A percentile compares a stretch with the other conserved stretches of the same genome.
Conservation (phyloP, 306 rosid species). For the peach (Prunus persica) region DNA sequence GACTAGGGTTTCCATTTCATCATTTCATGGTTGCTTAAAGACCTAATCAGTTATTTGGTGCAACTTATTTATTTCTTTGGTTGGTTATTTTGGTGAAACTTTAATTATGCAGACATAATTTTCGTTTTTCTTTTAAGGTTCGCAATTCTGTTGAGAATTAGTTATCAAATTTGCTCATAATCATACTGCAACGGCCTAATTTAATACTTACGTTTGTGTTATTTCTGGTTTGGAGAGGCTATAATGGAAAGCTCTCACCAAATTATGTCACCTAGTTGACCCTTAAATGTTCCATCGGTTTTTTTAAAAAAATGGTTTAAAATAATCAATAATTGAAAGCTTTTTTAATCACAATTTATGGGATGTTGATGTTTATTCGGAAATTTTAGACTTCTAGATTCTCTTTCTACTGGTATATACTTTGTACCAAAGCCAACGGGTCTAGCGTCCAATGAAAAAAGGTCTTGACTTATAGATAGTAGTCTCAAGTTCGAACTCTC, state of each 20-base stretch:
- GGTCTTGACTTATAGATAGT: fast-evolving
- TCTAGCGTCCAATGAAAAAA: fast-evolving
- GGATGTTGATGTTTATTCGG: conserved; percentile 10
- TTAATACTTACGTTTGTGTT: conserved; percentile 1
- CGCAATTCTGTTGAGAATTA: conserved; percentile 16
- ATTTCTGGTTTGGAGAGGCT: conserved; percentile 9
- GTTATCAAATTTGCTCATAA: conserved; percentile 25
- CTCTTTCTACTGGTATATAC: too few species aligned
- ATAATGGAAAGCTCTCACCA: conserved; percentile 18
- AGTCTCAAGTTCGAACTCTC: fast-evolving
- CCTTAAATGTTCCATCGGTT: conserved; percentile 2
- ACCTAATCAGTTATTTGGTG: neutral
- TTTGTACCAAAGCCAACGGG: too few species aligned
- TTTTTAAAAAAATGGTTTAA: neutral
- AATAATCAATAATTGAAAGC: neutral
- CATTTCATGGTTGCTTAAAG: conserved; percentile 8
- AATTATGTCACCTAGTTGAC: conserved; percentile 17
- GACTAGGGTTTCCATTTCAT: neutral
- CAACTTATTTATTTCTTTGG: conserved; percentile 2
- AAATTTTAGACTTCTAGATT: neutral
- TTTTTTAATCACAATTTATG: conserved; percentile 3
- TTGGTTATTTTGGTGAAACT: neutral
- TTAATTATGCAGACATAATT: neutral
- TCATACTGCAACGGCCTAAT: neutral
- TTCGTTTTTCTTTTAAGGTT: too few species aligned